Percentiles rank a stretch among this genome's conserved stretches.
Evolutionary conservation across 1,284 basidiomycete species (phyloP).

Genomic region (Melampsora larici-populina): DNA sequence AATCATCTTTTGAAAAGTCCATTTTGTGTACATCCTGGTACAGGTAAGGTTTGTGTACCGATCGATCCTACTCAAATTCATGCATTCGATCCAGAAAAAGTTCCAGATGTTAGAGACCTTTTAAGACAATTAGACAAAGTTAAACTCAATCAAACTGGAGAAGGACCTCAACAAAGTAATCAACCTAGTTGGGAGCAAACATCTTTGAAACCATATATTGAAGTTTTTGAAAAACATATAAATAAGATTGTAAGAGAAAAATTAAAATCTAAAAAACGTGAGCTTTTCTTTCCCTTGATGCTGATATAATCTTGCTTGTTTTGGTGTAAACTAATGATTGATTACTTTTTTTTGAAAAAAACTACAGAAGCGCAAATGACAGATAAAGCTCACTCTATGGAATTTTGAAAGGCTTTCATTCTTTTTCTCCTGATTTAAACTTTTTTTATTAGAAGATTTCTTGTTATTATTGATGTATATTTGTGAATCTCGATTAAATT

Average conservation of each 20-base stretch:
- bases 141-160: slow-evolving; percentile 55
- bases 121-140: slow-evolving; percentile 66
- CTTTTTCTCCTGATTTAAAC: too few species aligned
- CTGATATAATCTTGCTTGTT: too few species aligned
- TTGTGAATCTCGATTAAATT: too few species aligned
- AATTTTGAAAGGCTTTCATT: too few species aligned
- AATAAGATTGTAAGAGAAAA: too few species aligned
- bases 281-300: background rate
- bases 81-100: slow-evolving; percentile 75
- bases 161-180: slow-evolving; percentile 44
- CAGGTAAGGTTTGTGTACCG: slow-evolving; percentile 84
- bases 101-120: slow-evolving; percentile 81
- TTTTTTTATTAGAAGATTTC: too few species aligned
- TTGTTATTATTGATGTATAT: too few species aligned
- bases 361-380: too few species aligned
- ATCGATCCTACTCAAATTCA: slow-evolving; percentile 75
- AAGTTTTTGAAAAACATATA: slow-evolving; percentile 78
- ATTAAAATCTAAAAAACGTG: slow-evolving; percentile 47
- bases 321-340: too few species aligned
- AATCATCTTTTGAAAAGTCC: slow-evolving; percentile 98
- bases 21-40: slow-evolving; percentile 94
- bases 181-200: slow-evolving; percentile 58
- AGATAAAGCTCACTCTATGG: too few species aligned
- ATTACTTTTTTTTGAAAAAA: too few species aligned
- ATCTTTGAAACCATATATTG: slow-evolving; percentile 77